A percentile compares a stretch with the other conserved stretches of the same genome.
Evolutionary conservation across 2,329 filamentous ascomycete species (phyloP).

Genomic region (Exutisphaerella laricina): DNA sequence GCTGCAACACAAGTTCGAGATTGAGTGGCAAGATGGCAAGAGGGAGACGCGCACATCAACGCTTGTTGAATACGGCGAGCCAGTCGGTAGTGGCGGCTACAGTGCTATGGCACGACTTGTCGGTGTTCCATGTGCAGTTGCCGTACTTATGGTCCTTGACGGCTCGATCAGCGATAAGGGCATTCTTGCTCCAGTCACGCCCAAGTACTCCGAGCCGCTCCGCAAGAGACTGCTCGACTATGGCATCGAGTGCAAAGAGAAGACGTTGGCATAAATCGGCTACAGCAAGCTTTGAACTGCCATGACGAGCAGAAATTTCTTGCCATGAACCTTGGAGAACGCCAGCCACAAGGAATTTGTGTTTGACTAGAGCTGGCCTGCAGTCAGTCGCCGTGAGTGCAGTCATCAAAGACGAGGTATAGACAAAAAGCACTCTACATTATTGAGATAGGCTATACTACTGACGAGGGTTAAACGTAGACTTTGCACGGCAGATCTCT

Average conservation of each 20-base stretch:
- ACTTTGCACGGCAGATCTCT: no score
- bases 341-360: no score
- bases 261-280: slow-evolving; percentile 47
- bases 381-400: no score
- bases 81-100: slow-evolving; percentile 58
- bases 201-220: slow-evolving; percentile 65
- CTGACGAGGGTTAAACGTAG: no score
- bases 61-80: slow-evolving; percentile 74
- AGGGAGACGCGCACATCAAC: slow-evolving; percentile 75
- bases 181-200: slow-evolving; percentile 70
- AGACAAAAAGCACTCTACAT: no score
- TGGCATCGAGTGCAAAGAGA: slow-evolving; percentile 66
- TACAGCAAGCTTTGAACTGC: no score
- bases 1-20: slow-evolving; percentile 76
- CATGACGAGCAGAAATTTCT: no score
- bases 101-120: slow-evolving; percentile 79
- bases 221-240: slow-evolving; percentile 75
- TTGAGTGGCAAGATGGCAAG: slow-evolving; percentile 73
- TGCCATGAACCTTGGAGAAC: no score
- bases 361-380: no score
- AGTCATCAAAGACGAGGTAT: no score
- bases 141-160: slow-evolving; percentile 48
- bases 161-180: slow-evolving; percentile 35
- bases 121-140: slow-evolving; percentile 67
- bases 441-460: no score